Evolutionary conservation across 331 rosid genomes (phyloP), one percentile per base, ranked within the genome.

Genomic region (Dryas integrifolia): DNA sequence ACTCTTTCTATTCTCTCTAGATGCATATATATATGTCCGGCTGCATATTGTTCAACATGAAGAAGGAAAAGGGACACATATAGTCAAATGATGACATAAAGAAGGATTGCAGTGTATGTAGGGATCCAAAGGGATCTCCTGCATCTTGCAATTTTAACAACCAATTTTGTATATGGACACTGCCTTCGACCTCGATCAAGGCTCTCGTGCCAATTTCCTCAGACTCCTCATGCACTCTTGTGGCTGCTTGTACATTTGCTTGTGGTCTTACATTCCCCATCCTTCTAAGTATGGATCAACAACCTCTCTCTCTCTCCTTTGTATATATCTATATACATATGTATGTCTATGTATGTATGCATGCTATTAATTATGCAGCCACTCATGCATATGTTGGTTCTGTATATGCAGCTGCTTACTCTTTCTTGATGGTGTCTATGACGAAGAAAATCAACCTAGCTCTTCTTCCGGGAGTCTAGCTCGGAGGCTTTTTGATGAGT

Each of bases 221-320:
- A 83, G 71, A 18, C 24, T 79, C 47, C 10, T 87, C 47, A 51
- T 78, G 84, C 90, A 85, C 0, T 82, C 88, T 53, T 64, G 76
- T 39, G 88, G 89, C 67, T 88, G 88, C 89, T 75, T 84, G 38
- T 89, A 93, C 91, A 80, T 89, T 80, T 91, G 96, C 49, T 67
- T 91, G 2, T 93, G 98, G 95, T 69, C 88, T 18, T 81, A 74
- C 74, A 46, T 49, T 24, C 79, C 82, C 45, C 72, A 62, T 21
- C 63, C 81, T 53, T 41, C 79, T 40, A 79, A 63, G 78, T 78
- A 80, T 12, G 50, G 61, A 41, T 24, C 60, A 6, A 11, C 38
- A 45, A 49, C 14, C 18, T 52, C 43, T 40, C 50, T 9, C 0
- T 35, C 35, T 63, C 48, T 46, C 24, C 24, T 21, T 21, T 21